Percentiles rank a stretch among this genome's conserved stretches.
These are phyloP conservation scores for Aspergillus vadensis DNA, from an alignment of 2,329 filamentous ascomycete genomes.

Conservation along the genomic window DNA sequence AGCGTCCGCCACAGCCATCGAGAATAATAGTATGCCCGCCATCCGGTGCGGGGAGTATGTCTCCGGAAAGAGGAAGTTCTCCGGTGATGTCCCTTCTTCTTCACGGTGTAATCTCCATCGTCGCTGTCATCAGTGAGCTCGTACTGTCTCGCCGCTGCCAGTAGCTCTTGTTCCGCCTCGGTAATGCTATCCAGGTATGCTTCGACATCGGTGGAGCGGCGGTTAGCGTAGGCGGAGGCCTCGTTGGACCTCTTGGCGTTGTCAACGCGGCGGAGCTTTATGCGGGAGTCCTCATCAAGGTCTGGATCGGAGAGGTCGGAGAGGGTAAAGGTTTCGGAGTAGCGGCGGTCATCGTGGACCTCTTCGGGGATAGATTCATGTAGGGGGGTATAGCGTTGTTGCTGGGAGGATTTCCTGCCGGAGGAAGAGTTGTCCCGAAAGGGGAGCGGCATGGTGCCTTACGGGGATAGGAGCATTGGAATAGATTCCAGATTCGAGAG, in stretches of 20 bases:
- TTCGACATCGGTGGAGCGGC: conserved; percentile 26
- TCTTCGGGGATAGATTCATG: conserved; percentile 25
- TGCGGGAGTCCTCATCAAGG: conserved; percentile 12
- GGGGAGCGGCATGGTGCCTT: conserved; percentile 19
- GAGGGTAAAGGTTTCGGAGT: conserved; percentile 15
- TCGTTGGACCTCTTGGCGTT: not conserved
- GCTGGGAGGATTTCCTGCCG: conserved; percentile 1
- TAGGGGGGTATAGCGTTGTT: conserved; percentile 20
- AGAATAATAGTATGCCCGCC: conserved; percentile 25
- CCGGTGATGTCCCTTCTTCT: conserved; percentile 4
- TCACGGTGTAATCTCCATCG: conserved; percentile 14
- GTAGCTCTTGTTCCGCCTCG: conserved; percentile 27
- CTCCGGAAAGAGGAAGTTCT: conserved; percentile 3
- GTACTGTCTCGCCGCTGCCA: conserved; percentile 23
- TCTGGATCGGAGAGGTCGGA: conserved; percentile 16
- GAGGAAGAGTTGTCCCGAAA: not conserved
- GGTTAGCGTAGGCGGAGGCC: conserved; percentile 14
- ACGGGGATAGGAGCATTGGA: not conserved
- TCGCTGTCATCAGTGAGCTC: conserved; percentile 20
- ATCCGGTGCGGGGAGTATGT: conserved; percentile 13
- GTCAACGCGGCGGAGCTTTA: conserved; percentile 20
- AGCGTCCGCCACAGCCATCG: conserved; percentile 27
- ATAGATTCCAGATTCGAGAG: not conserved
- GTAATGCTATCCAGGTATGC: conserved; percentile 27
- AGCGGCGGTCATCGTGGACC: conserved; percentile 8